phyloP scores from a whole-genome alignment of 768 basidiomycete species.

The Cytidiella melzeri region DNA sequence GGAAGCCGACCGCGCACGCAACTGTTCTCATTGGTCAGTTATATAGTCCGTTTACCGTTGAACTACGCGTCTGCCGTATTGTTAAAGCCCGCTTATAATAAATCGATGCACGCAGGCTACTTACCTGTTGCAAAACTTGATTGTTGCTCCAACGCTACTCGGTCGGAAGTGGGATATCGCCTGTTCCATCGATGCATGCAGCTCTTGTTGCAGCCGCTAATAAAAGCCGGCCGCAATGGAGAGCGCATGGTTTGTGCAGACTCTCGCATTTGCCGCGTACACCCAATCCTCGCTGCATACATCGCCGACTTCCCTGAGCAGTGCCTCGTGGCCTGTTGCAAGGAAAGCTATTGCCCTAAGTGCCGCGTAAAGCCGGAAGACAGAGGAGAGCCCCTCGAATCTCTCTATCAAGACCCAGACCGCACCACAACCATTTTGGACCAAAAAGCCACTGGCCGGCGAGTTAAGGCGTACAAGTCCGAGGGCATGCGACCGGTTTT shows the following conservation, averaged over 20 bases:
- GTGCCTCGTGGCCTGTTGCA: constrained; percentile 15
- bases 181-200: constrained; percentile 12
- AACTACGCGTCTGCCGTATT: no score
- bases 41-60: no score
- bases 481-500: constrained; percentile 9
- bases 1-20: constrained; percentile 10
- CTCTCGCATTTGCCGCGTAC: constrained; percentile 13
- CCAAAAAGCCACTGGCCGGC: no score
- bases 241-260: constrained; percentile 17
- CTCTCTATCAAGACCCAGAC: no score
- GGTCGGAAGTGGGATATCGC: background rate
- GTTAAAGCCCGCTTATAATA: no score
- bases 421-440: no score
- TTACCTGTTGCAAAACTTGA: constrained; percentile 14
- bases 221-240: constrained; percentile 7
- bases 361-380: no score
- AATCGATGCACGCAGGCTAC: no score
- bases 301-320: constrained; percentile 24
- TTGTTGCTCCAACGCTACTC: constrained; percentile 4
- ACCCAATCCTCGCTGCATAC: constrained; percentile 20
- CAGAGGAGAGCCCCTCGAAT: no score
- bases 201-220: background rate
- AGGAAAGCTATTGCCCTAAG: no score
- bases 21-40: constrained; percentile 16
- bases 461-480: no score